Base-by-base conservation (phyloP, 1,139 yeast species). In the Taphrina deformans region DNA sequence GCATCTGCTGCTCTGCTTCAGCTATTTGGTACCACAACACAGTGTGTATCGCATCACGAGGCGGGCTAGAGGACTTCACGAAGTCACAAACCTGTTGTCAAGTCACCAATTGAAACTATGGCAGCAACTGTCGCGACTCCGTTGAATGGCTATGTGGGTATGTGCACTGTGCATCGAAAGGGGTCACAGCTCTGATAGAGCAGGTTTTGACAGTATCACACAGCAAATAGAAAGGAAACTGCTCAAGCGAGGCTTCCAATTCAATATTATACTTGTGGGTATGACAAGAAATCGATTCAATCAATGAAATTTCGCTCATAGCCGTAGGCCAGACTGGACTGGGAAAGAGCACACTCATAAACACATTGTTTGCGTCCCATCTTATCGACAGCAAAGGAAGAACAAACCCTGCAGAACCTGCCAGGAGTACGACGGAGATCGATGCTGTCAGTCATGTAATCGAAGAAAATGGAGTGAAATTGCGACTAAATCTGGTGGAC, bases 181-280 rank as follows among this genome's bases (percentile, higher is more conserved):
- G 35, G 53, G 35, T 55, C 55, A 29, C 26, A 33, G 29, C 44
- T 6, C 55, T 51, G 24, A 53, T 23, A 14, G 31, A 6, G 6
- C 92, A 69, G 99, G 99, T 61, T 93, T 93, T 75, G 98, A 93
- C 78, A 88, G 97, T 70, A 92, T 93, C 77, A 93, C 99, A 65
- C 84, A 89, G 50, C 99, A 93, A 79, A 93, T 93, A 74, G 97
- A 93, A 77, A 90, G 88, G 76, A 85, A 97, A 71, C 81, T 93
- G 72, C 82, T 93, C 77, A 92, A 90, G 75, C 84, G 95, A 72
- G 99, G 99, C 10, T 93, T 93, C 78, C 96, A 90, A 75, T 89
- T 93, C 79, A 93, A 93, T 74, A 79, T 93, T 67, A 91, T 93
- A 95, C 88, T 89, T 64, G 98, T 93, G 53, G 99, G 95, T 66